Base-by-base conservation (phyloP, 345 rosid species). In the Angophora floribunda region DNA sequence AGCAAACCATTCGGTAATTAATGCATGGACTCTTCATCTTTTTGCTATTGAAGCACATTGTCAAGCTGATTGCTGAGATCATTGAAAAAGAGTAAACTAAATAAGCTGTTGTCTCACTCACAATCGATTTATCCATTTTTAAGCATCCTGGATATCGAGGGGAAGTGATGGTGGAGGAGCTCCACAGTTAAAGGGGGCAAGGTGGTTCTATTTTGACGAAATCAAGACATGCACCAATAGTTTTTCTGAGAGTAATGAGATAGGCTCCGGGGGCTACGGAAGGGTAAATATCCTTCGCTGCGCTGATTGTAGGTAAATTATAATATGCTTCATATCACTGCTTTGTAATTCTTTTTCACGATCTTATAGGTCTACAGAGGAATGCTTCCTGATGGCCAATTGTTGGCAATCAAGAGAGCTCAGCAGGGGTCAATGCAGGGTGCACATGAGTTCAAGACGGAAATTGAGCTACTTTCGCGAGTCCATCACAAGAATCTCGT, bases 401-500 rank as follows among this genome's bases (percentile, higher is more conserved):
- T 94, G 22, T 91, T 96, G 89, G 99, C 99, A 45, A 95, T 98
- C 87, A 97, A 98, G 93, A 95, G 98, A 92, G 99, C 99, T 88
- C 96, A 95, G 90, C 95, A 92, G 75, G 99, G 98, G 87, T 98
- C 99, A 50, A 94, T 95, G 94, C 99, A 98, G 93, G 98, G 99
- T 1, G 99, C 97, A 1, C 94, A 88, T 12, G 99, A 98, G 92
- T 96, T 98, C 96, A 96, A 95, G 93, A 98, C 98, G 36, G 99
- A 98, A 90, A 95, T 98, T 17, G 99, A 98, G 92, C 90, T 98
- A 94, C 98, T 98, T 61, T 98, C 99, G 17, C 90, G 99, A 85
- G 99, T 97, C 87, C 99, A 98, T 91, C 99, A 98, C 94, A 98
- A 94, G 91, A 98, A 98, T 90, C 96, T 98, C 13, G 96, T 97